Evolutionary conservation across 2,329 filamentous ascomycete genomes (phyloP), one percentile per base, ranked within the genome.

Genomic region (Aureobasidium leucospermi): DNA sequence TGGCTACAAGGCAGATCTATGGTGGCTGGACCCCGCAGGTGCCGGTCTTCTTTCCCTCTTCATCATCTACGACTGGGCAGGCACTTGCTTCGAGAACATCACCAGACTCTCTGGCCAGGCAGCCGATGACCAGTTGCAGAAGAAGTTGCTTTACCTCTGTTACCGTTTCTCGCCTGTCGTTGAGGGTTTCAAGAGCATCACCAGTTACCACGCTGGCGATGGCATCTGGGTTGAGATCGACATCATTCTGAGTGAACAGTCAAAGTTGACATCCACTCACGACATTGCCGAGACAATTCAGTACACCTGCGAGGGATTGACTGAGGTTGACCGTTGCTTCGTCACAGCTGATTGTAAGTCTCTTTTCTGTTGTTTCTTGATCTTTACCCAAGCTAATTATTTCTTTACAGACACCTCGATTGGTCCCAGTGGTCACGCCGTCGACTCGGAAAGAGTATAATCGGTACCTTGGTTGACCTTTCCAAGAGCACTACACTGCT

Each of bases 21-120:
- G 85, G 85, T 88, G 85, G 85, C 76, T 88, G 13, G 85, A 88
- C 67, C 80, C 80, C 6, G 74, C 81, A 0, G 85, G 85, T 58
- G 85, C 85, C 3, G 79, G 81, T 0, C 66, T 87, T 0, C 75
- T 88, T 0, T 86, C 85, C 0, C 70, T 87, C 4, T 87, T 81
- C 73, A 86, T 88, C 69, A 87, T 88, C 65, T 84, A 81, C 70
- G 85, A 88, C 71, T 88, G 85, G 85, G 80, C 80, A 1, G 76
- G 78, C 47, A 87, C 85, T 0, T 83, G 79, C 62, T 76, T 84
- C 49, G 77, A 82, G 58, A 85, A 85, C 64, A 78, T 86, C 48
- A 79, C 78, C 1, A 77, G 83, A 2, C 73, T 86, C 5, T 82
- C 81, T 0, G 83, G 83, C n/a, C 76, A 81, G 55, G 80, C 81